Evolutionary conservation across 805 yeast species (phyloP).

Genomic region (Hagleromyces aurorensis): DNA sequence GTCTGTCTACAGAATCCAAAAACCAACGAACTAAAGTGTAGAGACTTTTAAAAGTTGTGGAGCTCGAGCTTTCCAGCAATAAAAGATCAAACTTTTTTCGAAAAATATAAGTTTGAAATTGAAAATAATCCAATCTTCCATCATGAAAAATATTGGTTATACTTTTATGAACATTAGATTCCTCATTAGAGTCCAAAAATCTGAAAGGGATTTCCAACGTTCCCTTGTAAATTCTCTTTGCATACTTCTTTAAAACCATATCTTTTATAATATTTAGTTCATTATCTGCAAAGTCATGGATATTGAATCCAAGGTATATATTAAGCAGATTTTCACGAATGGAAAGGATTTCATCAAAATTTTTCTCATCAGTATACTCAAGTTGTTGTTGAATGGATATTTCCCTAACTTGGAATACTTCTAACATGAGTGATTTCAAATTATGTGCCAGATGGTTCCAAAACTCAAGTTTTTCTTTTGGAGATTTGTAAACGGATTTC

Average conservation of each 20-base stretch:
- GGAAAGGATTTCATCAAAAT: slow-evolving; percentile 8
- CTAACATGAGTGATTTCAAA: slow-evolving; percentile 18
- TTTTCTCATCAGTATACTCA: slow-evolving; percentile 1
- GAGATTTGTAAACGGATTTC: slow-evolving; percentile 29
- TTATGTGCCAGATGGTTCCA: slow-evolving; percentile 23
- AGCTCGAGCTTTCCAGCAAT: slow-evolving; percentile 6
- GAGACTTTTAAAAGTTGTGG: slow-evolving; percentile 7
- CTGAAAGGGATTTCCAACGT: slow-evolving; percentile 18
- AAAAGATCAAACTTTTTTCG: slow-evolving; percentile 17
- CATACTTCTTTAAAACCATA: slow-evolving; percentile 5
- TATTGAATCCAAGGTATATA: slow-evolving; percentile 21
- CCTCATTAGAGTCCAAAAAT: slow-evolving; percentile 3
- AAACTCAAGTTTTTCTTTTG: slow-evolving; percentile 23
- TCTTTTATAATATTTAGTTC: slow-evolving; percentile 15
- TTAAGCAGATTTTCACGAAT: slow-evolving; percentile 23
- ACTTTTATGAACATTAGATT: no score
- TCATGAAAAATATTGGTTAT: slow-evolving; percentile 10
- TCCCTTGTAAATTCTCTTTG: slow-evolving; percentile 12
- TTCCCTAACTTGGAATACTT: slow-evolving; percentile 24
- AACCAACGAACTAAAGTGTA: slow-evolving; percentile 13
- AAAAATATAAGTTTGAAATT: slow-evolving; percentile 19
- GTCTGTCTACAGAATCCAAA: slow-evolving; percentile 8
- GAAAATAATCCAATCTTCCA: slow-evolving; percentile 15
- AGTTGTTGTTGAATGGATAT: slow-evolving; percentile 8
- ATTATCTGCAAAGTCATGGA: slow-evolving; percentile 21